Base-by-base conservation (phyloP, 2,329 filamentous ascomycete genomes). In the Fusarium torreyae region DNA sequence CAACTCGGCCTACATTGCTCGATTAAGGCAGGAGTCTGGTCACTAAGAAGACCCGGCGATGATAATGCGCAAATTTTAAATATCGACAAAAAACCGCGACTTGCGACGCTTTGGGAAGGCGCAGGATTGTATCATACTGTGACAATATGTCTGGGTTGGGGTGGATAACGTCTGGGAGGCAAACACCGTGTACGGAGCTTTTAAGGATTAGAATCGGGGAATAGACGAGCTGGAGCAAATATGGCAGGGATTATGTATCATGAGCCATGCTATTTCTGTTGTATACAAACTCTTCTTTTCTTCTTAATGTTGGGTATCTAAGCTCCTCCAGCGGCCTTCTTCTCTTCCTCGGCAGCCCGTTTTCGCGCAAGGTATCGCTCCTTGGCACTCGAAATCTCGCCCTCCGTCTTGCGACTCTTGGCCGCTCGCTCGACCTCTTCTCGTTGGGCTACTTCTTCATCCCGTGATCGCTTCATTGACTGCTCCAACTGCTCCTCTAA, bases 341-440 rank as follows among this genome's bases (percentile, higher is more conserved):
- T 89, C 13, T 86, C 90, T 75, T 91, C 91, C 64, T 92, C 92
- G 1, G 90, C 91, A 60, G 92, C 91, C 74, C 83, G 85, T 82
- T 94, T 95, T 76, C 93, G 85, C 57, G 92, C 91, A 56, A 96
- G 82, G 78, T 94, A 96, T 71, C 93, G 85, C 80, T 94, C 93
- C 78, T 89, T 92, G 2, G 93, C 93, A 74, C 91, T 91, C 74
- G 87, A 91, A 66, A 95, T 91, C 51, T 95, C 92, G 18, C 84
- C 82, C 49, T 90, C 88, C 1, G 92, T 95, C 86, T 96, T 96
- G 74, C 88, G 86, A 71, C 90, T 92, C 86, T 95, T 96, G 36
- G 88, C 83, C 17, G 87, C 87, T 59, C 89, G 85, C 79, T 93
- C 90, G 20, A 90, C 75, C 66, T 87, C 85, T 68, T 82, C 81